Evolutionary conservation across 2,329 filamentous ascomycete genomes (phyloP).

Genomic region (Pseudogymnoascus destructans): DNA sequence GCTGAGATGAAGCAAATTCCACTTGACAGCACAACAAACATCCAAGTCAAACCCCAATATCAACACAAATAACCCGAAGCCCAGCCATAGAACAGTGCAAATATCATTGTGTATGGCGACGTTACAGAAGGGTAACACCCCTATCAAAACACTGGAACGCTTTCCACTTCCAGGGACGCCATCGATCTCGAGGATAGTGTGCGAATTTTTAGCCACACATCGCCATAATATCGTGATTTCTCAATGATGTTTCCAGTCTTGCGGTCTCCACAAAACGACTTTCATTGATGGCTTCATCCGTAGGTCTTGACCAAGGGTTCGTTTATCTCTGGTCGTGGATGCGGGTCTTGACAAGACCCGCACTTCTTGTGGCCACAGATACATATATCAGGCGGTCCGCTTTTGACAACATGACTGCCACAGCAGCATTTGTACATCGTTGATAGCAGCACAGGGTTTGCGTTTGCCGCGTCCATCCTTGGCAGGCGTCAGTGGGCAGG

Average conservation of each 20-base stretch:
- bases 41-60: background rate
- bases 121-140: background rate
- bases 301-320: background rate
- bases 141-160: background rate
- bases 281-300: background rate
- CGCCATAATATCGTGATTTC: background rate
- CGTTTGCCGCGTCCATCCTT: background rate
- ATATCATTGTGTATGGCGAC: background rate
- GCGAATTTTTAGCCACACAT: background rate
- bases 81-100: background rate
- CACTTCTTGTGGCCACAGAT: background rate
- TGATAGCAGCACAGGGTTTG: background rate
- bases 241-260: background rate
- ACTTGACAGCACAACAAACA: background rate
- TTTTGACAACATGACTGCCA: background rate
- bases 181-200: background rate
- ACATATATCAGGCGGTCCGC: background rate
- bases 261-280: background rate
- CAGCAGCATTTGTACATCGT: constrained; percentile 3
- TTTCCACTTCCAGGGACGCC: background rate
- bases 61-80: background rate
- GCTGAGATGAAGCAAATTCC: background rate
- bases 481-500: too few species aligned
- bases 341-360: background rate
- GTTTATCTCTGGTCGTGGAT: background rate